Base-by-base conservation (phyloP, 1,139 yeast species). In the Suhomyces atakaporum region DNA sequence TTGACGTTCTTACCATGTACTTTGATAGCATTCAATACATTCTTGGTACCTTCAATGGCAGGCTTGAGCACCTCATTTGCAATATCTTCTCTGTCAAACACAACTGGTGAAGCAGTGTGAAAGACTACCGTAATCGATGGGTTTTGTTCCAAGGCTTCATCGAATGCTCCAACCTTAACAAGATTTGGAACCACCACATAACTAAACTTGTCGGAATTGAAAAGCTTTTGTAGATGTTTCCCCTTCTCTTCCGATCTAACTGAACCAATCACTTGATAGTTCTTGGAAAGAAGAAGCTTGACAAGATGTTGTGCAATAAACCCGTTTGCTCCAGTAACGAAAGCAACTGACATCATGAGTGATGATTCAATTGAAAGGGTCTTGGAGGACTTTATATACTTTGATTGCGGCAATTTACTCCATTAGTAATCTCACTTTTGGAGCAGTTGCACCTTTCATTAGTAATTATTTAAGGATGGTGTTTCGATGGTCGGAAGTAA, bases 311-410 rank as follows among this genome's bases (percentile, higher is more conserved):
- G 58, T 12, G 73, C 73, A 38, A 68, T 59, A 42, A 55, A 66
- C 5, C 73, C 73, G 13, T 63, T 56, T 16, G 69, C 73, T 13
- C 73, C 73, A 5, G 72, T 57, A 16, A 69, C 65, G 31, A 63
- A 63, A 16, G 63, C 64, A 6, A 18, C 20, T 6, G 20, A 6
- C 20, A 18, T 18, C 8, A n/a, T n/a, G n/a, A n/a, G n/a, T n/a
- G n/a, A n/a, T n/a, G n/a, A n/a, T n/a, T n/a, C n/a, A n/a, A n/a
- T n/a, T n/a, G n/a, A n/a, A n/a, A n/a, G n/a, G n/a, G n/a, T n/a
- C n/a, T n/a, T n/a, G n/a, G n/a, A n/a, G n/a, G n/a, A n/a, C n/a
- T n/a, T n/a, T n/a, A n/a, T n/a, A n/a, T n/a, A n/a, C n/a, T n/a
- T n/a, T n/a, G n/a, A n/a, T n/a, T n/a, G n/a, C n/a, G n/a, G n/a